phyloP scores from a whole-genome alignment of 768 basidiomycete species.

The Termitomyces sp. region DNA sequence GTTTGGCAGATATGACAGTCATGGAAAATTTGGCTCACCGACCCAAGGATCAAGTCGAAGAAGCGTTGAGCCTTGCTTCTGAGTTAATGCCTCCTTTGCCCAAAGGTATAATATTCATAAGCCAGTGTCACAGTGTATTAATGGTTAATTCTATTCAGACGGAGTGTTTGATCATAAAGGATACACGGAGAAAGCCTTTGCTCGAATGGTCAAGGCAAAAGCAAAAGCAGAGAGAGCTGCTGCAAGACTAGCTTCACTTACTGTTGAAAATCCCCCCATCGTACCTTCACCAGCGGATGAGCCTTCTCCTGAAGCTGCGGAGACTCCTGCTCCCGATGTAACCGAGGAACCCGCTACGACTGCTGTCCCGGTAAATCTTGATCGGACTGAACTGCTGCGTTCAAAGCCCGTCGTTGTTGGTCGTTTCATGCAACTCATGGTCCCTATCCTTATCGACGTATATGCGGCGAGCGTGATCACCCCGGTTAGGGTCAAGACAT shows the following conservation, averaged over 20 bases:
- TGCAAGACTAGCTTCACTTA: conserved; percentile 50
- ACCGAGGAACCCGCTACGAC: conserved; percentile 28
- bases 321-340: conserved; percentile 40
- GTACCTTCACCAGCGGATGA: conserved; percentile 20
- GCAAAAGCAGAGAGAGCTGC: conserved; percentile 79
- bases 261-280: conserved; percentile 11
- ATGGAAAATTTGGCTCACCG: conserved; percentile 97
- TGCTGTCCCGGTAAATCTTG: conserved; percentile 35
- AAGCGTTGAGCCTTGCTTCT: conserved; percentile 82
- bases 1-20: conserved; percentile 93
- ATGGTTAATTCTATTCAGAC: conserved; percentile 44
- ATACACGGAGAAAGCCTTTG: conserved; percentile 84
- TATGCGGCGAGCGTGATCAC: conserved; percentile 96
- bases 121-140: neutral
- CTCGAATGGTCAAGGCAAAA: conserved; percentile 74
- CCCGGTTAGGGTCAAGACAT: conserved; percentile 82
- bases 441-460: conserved; percentile 96
- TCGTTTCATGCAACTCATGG: conserved; percentile 82
- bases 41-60: conserved; percentile 96
- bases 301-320: conserved; percentile 22
- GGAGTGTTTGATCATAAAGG: conserved; percentile 92
- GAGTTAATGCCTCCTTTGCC: conserved; percentile 93
- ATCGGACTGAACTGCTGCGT: conserved; percentile 74
- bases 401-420: conserved; percentile 73
- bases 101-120: conserved; percentile 55